Base-by-base conservation (phyloP, 805 yeast genomes). In the Zygotorulaspora florentina region DNA sequence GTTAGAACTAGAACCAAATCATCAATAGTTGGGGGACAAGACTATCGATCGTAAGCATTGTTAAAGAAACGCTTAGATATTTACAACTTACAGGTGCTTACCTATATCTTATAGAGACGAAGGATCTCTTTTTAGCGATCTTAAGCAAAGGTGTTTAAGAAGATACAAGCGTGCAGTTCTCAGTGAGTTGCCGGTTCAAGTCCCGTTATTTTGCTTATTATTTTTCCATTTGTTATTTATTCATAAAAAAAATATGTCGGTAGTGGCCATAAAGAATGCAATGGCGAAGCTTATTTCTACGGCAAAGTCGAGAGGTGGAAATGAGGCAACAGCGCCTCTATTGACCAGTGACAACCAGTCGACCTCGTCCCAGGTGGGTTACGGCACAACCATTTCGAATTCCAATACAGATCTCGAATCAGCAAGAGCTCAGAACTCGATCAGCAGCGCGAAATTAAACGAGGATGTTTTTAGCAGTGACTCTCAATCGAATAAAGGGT, bases 241-340 rank as follows among this genome's bases (percentile, higher is more conserved):
- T 13, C 20, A 33, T 10, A 33, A n/a, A 18, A 17, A 13, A 27
- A 20, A 27, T 17, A 61, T 62, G 67, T 61, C 67, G 23, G 55
- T 61, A 18, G 67, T 62, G 17, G 64, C 66, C 28, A 38, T 62
- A 15, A 62, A 62, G 40, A 61, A 61, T 43, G 61, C 62, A 9
- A 56, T 61, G 12, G 56, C 52, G 23, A 42, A 42, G 6, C 40
- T 54, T 17, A 43, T 57, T n/a, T 36, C 55, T 8, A 39, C 45
- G 11, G 44, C 30, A 26, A 36, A 39, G 36, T 27, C 40, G 39
- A 18, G 42, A 42, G 26, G 29, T 28, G 37, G 52, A 38, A 46
- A 38, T 18, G 35, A 39, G 42, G 45, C 46, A 13, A 40, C 42
- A 11, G 57, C 58, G 11, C 59, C 59, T 25, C 38, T 54, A 16